phyloP scores from a whole-genome alignment of 1,284 basidiomycete species.

The Marasmius oreades region DNA sequence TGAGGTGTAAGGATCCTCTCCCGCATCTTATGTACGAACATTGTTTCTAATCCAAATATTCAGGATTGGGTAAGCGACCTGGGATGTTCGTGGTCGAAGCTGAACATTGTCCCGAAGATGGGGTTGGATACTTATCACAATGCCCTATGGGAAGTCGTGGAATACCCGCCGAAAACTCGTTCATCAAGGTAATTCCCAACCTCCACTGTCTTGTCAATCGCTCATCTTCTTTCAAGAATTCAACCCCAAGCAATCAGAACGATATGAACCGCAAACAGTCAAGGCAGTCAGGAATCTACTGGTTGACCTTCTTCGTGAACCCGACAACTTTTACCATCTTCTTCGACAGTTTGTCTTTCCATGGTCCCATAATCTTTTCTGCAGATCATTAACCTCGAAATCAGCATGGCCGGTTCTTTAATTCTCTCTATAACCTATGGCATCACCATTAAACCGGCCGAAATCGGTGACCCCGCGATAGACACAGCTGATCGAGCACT shows the following conservation, averaged over 20 bases:
- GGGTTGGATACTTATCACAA: neutral
- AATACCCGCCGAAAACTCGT: neutral
- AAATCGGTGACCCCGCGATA: neutral
- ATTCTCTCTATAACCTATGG: conserved; percentile 2
- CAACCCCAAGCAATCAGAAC: conserved; percentile 1
- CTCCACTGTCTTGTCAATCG: neutral
- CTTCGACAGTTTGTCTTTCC: neutral
- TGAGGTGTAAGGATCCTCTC: neutral
- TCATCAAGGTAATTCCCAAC: neutral
- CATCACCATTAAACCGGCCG: neutral
- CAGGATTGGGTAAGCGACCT: neutral
- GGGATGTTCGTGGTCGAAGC: neutral
- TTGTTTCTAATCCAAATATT: neutral
- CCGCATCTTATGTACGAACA: neutral
- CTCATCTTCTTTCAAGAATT: neutral
- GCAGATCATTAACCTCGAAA: neutral
- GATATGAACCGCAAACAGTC: neutral
- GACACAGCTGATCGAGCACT: neutral
- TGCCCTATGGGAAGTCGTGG: conserved; percentile 1
- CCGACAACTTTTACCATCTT: conserved; percentile 1
- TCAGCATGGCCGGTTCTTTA: neutral
- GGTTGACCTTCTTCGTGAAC: neutral
- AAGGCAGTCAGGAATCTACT: neutral
- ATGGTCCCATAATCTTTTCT: neutral
- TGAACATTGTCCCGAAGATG: neutral